A percentile compares a stretch with the other conserved stretches of the same genome.
Conservation (phyloP, 2,329 filamentous ascomycete species). For the Botryotinia narcissicola region DNA sequence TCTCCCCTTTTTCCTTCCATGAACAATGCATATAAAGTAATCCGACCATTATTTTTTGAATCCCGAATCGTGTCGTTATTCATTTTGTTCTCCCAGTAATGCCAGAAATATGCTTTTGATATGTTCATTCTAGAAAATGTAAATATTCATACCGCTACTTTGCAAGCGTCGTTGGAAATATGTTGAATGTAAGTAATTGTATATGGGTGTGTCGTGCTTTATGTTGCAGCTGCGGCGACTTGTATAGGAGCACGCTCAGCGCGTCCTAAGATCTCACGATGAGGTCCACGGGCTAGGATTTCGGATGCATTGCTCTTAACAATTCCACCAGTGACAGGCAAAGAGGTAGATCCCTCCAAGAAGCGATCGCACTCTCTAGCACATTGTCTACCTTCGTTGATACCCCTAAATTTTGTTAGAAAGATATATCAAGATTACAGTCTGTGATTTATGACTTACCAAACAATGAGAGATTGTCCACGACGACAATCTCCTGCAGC, state of each 20-base stretch:
- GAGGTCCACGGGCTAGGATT: slow-evolving; percentile 46
- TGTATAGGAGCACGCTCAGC: slow-evolving; percentile 31
- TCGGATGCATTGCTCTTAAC: slow-evolving; percentile 78
- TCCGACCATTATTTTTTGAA: neutral
- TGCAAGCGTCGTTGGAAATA: slow-evolving; percentile 8
- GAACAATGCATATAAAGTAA: slow-evolving; percentile 11
- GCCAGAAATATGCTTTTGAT: slow-evolving; percentile 14
- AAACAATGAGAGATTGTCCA: slow-evolving; percentile 93
- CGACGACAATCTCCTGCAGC: slow-evolving; percentile 93
- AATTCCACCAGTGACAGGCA: slow-evolving; percentile 91
- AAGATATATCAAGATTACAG: neutral
- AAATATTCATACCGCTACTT: neutral
- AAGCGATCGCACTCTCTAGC: slow-evolving; percentile 89
- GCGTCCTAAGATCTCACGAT: slow-evolving; percentile 25
- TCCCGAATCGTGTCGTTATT: neutral
- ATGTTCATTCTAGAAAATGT: slow-evolving; percentile 5
- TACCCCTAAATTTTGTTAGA: slow-evolving; percentile 63
- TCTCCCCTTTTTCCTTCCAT: neutral
- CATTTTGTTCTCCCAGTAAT: slow-evolving; percentile 15
- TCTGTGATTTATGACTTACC: slow-evolving; percentile 55
- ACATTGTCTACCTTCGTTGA: slow-evolving; percentile 93
- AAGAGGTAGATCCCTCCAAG: slow-evolving; percentile 73
- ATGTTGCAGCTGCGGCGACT: slow-evolving; percentile 32
- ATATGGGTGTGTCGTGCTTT: slow-evolving; percentile 8
- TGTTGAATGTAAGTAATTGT: slow-evolving; percentile 9